phyloP scores from a whole-genome alignment of 2,329 filamentous ascomycete genomes.

The Truncatella angustata region DNA sequence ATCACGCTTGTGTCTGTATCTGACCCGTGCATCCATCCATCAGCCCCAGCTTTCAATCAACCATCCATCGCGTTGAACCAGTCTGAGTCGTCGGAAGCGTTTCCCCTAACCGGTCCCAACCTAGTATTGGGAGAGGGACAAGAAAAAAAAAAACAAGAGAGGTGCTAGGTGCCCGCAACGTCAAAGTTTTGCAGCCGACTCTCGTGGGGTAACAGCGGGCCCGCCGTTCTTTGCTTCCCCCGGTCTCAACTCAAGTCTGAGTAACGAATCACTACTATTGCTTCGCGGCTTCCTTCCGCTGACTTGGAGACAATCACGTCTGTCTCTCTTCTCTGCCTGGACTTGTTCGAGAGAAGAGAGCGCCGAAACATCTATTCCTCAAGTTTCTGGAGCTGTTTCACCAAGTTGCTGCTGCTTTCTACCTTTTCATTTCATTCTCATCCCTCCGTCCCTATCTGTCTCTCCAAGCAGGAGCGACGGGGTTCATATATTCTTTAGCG shows the following conservation, averaged over 20 bases:
- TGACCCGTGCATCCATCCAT: not conserved
- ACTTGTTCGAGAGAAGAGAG: not conserved
- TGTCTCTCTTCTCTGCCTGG: not conserved
- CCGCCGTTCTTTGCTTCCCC: not conserved
- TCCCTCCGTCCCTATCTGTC: not conserved
- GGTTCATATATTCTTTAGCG: slow-evolving; percentile 1
- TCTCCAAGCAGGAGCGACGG: not conserved
- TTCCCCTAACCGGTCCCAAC: no score
- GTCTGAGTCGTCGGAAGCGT: not conserved
- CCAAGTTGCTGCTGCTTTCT: not conserved
- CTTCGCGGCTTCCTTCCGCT: not conserved
- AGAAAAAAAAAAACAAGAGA: not conserved
- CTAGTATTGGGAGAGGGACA: no score
- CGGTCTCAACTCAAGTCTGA: not conserved
- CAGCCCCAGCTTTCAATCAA: not conserved
- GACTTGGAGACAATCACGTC: not conserved
- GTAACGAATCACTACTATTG: not conserved
- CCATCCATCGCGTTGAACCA: no score
- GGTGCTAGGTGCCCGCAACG: not conserved
- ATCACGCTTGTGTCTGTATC: no score
- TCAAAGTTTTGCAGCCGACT: slow-evolving; percentile 6
- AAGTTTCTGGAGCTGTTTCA: not conserved
- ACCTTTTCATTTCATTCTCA: not conserved
- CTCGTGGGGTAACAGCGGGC: not conserved
- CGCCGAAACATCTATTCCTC: not conserved